Evolutionary conservation across 495 filamentous ascomycete genomes (phyloP).

Genomic region (Penicillium riverlandense): DNA sequence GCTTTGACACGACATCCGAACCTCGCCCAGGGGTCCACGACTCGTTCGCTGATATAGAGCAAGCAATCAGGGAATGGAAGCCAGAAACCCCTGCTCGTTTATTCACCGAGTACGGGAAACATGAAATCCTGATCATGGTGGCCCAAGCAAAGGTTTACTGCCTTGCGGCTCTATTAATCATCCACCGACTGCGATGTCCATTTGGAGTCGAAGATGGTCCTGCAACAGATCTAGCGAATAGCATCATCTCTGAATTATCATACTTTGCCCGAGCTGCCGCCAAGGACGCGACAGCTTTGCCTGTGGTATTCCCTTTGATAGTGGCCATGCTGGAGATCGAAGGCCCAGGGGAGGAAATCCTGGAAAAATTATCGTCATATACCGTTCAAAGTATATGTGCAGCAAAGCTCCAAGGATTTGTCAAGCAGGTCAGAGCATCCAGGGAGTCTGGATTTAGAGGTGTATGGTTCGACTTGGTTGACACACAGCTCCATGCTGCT

Average conservation of each 20-base stretch:
- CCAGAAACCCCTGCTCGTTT: constrained; percentile 11
- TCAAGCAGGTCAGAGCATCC: constrained; percentile 14
- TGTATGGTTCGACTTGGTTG: constrained; percentile 22
- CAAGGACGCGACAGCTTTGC: constrained; percentile 12
- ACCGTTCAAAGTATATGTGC: constrained; percentile 17
- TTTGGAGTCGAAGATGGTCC: constrained; percentile 16
- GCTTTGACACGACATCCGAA: constrained; percentile 1
- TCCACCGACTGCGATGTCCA: constrained; percentile 26
- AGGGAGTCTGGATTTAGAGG: constrained; percentile 14
- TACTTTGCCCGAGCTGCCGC: constrained; percentile 12
- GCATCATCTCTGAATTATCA: constrained; percentile 18
- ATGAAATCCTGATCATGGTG: constrained; percentile 20
- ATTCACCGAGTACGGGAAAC: constrained; percentile 8
- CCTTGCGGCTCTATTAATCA: constrained; percentile 19
- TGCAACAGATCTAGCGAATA: constrained; percentile 12
- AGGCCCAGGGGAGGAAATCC: constrained; percentile 14
- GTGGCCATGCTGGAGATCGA: constrained; percentile 23
- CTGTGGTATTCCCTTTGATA: constrained; percentile 19
- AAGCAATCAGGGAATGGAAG: constrained; percentile 16
- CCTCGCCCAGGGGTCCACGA: constrained; percentile 5
- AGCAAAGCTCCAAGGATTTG: constrained; percentile 13
- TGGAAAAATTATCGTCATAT: constrained; percentile 12
- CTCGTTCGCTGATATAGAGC: constrained; percentile 16
- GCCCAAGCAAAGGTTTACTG: constrained; percentile 28
- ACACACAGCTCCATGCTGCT: constrained; percentile 18